phyloP scores from a whole-genome alignment of 768 basidiomycete species.

The Xanthoconium stramineum region DNA sequence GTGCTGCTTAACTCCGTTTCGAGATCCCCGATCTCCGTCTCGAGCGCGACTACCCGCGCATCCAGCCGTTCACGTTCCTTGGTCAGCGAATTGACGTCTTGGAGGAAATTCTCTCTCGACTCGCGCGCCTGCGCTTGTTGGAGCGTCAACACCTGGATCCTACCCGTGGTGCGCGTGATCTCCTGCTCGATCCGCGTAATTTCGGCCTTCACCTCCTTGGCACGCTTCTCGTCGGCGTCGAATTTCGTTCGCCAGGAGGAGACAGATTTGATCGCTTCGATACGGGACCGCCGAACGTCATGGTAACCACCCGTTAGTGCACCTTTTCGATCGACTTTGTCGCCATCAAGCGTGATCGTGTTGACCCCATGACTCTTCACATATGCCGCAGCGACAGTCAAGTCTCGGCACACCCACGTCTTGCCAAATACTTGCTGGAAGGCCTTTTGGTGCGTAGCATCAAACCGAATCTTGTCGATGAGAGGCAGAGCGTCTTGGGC shows the following conservation, averaged over 20 bases:
- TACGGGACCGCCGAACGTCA: constrained; percentile 83
- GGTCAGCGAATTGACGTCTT: constrained; percentile 55
- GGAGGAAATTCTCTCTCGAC: constrained; percentile 60
- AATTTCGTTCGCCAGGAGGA: constrained; percentile 72
- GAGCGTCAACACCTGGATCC: constrained; percentile 64
- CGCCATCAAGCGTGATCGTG: constrained; percentile 96
- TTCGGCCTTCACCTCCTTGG: constrained; percentile 70
- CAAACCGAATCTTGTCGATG: constrained; percentile 78
- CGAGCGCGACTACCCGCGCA: constrained; percentile 58
- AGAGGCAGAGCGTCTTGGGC: constrained; percentile 79
- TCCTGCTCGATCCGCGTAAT: constrained; percentile 80
- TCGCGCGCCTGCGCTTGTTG: constrained; percentile 71
- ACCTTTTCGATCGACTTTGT: constrained; percentile 96
- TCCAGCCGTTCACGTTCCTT: constrained; percentile 70
- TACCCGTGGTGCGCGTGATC: constrained; percentile 72
- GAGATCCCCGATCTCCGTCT: constrained; percentile 66
- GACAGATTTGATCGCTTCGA: constrained; percentile 81
- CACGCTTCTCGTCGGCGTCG: constrained; percentile 59
- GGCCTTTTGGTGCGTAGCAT: constrained; percentile 68
- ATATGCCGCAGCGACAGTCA: constrained; percentile 90
- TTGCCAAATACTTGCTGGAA: constrained; percentile 98
- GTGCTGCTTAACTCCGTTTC: constrained; percentile 67
- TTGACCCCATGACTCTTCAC: constrained; percentile 93
- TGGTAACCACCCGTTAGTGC: constrained; percentile 95
- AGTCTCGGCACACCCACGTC: constrained; percentile 92